A percentile compares a stretch with the other conserved stretches of the same genome.
These are phyloP conservation scores for Aspergillus biplanus DNA, from an alignment of 495 filamentous ascomycete species.

Conservation along the genomic window DNA sequence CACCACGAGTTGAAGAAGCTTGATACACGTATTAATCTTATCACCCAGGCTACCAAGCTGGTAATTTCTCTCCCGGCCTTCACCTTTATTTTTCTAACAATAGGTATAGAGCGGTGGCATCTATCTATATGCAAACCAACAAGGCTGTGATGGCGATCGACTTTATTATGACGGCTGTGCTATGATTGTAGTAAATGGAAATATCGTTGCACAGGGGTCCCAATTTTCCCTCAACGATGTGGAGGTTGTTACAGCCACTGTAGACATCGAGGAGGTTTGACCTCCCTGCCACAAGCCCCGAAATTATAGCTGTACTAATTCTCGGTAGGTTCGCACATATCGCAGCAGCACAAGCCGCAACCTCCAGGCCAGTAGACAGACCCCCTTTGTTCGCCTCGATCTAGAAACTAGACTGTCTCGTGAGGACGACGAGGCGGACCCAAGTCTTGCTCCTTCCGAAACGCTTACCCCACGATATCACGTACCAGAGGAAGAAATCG, in stretches of 20 bases:
- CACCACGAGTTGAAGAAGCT: conserved; percentile 80
- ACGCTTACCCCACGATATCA: conserved; percentile 56
- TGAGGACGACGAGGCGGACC: conserved; percentile 40
- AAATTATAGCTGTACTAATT: conserved; percentile 3
- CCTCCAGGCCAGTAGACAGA: conserved; percentile 46
- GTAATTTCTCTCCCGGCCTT: conserved; percentile 26
- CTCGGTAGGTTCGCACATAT: conserved; percentile 39
- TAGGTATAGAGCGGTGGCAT: conserved; percentile 64
- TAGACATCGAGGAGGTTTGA: conserved; percentile 79
- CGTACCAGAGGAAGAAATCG: conserved; percentile 75
- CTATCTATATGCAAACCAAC: conserved; percentile 76
- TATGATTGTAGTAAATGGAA: conserved; percentile 77
- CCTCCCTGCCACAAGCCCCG: conserved; percentile 4
- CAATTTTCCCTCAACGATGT: conserved; percentile 81
- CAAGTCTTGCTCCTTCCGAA: conserved; percentile 44
- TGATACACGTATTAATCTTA: conserved; percentile 71
- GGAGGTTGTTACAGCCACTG: conserved; percentile 80
- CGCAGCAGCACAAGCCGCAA: conserved; percentile 38
- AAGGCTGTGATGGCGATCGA: conserved; percentile 73
- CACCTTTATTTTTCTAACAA: conserved; percentile 12
- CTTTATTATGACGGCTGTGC: conserved; percentile 74
- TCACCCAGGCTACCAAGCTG: conserved; percentile 73
- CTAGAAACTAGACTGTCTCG: conserved; percentile 42
- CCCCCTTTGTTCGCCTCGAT: conserved; percentile 41
- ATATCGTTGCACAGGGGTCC: conserved; percentile 69